A percentile compares a stretch with the other conserved stretches of the same genome.
phyloP scores from a whole-genome alignment of 1,139 yeast genomes.

The Suzukiozyma palmioleophila region DNA sequence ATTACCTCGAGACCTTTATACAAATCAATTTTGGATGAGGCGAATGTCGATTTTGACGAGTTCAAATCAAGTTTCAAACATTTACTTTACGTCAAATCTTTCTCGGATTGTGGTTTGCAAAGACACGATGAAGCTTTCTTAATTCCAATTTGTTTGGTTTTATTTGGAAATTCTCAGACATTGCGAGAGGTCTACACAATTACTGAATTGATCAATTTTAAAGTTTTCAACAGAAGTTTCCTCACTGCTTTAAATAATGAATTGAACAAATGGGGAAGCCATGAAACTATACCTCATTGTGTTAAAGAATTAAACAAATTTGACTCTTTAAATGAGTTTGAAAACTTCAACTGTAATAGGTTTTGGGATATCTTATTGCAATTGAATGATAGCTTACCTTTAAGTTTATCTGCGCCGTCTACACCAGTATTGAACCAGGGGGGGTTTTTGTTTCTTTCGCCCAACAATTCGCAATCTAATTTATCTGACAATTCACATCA shows the following conservation, averaged over 20 bases:
- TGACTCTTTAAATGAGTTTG: constrained; percentile 28
- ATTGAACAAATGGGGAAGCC: constrained; percentile 26
- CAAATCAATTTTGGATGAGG: constrained; percentile 19
- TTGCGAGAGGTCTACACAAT: constrained; percentile 27
- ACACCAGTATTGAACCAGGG: constrained; percentile 32
- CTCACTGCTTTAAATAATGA: constrained; percentile 21
- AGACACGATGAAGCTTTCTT: constrained; percentile 39
- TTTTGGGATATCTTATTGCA: constrained; percentile 36
- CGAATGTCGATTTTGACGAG: constrained; percentile 10
- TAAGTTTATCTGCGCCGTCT: constrained; percentile 43
- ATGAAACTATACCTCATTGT: constrained; percentile 14
- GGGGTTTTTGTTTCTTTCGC: constrained; percentile 6
- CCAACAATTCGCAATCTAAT: constrained; percentile 7
- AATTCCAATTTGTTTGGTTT: constrained; percentile 33
- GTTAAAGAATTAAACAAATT: constrained; percentile 21
- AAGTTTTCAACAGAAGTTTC: constrained; percentile 28
- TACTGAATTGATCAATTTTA: constrained; percentile 30
- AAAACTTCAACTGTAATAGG: constrained; percentile 23
- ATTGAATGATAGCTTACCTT: constrained; percentile 38
- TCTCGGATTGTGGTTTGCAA: constrained; percentile 33
- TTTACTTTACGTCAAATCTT: constrained; percentile 35
- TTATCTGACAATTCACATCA: not conserved
- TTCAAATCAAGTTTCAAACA: constrained; percentile 25
- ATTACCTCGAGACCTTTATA: constrained; percentile 30
- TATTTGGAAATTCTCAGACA: constrained; percentile 23